Conservation (phyloP, 805 yeast species). For the Blastobotrys robertii region DNA sequence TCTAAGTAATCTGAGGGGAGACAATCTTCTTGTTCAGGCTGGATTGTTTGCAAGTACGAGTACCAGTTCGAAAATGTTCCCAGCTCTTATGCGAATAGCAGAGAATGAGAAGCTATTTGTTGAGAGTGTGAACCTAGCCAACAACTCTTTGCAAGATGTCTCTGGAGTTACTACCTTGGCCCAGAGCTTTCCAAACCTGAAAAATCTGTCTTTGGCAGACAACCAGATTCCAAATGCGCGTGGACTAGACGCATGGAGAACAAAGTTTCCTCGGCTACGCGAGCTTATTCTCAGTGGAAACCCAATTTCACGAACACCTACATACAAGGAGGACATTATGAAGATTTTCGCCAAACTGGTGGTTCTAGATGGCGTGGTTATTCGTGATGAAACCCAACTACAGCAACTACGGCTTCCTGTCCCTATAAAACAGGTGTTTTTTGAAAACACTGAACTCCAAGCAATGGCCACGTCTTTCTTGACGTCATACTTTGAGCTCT, state of each 20-base stretch:
- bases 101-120: slow-evolving; percentile 41
- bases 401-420: slow-evolving; percentile 24
- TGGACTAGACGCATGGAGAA: slow-evolving; percentile 63
- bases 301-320: slow-evolving; percentile 46
- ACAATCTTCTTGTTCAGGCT: slow-evolving; percentile 44
- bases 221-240: slow-evolving; percentile 54
- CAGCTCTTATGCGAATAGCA: slow-evolving; percentile 81
- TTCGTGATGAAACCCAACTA: slow-evolving; percentile 59
- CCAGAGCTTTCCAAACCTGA: slow-evolving; percentile 60
- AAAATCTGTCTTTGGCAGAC: slow-evolving; percentile 71
- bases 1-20: slow-evolving; percentile 53
- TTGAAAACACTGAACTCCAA: slow-evolving; percentile 67
- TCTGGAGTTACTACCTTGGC: slow-evolving; percentile 53
- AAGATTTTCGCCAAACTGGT: slow-evolving; percentile 70
- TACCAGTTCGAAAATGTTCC: slow-evolving; percentile 72
- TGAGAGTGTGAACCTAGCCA: slow-evolving; percentile 46
- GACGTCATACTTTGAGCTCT: slow-evolving; percentile 60
- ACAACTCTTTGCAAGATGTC: slow-evolving; percentile 55
- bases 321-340: slow-evolving; percentile 52
- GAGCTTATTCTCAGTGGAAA: slow-evolving; percentile 75
- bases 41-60: slow-evolving; percentile 57
- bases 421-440: slow-evolving; percentile 53
- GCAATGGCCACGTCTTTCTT: slow-evolving; percentile 67
- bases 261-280: slow-evolving; percentile 60
- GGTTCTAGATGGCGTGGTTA: slow-evolving; percentile 64